These are phyloP conservation scores for Beauveria medogensis DNA, from an alignment of 2,329 filamentous ascomycete species.

Conservation along the genomic window DNA sequence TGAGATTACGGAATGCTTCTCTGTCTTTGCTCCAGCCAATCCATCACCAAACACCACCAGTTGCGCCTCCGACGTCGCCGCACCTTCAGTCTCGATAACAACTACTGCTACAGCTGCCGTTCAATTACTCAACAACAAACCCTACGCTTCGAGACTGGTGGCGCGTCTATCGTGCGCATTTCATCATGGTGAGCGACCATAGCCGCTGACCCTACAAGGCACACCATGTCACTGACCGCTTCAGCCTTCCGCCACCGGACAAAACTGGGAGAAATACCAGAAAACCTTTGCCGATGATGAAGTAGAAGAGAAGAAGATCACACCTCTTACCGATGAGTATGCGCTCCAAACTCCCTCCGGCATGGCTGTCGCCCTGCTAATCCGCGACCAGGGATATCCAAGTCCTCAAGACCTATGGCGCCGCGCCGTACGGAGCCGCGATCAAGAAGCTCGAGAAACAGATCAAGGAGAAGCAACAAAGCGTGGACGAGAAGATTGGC, in stretches of 20 bases:
- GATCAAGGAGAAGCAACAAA: conserved; percentile 98
- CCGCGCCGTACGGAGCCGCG: conserved; percentile 85
- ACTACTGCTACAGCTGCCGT: background rate
- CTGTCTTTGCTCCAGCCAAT: conserved; percentile 24
- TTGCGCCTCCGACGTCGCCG: conserved; percentile 6
- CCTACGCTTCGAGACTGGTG: conserved; percentile 9
- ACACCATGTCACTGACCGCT: conserved; percentile 18
- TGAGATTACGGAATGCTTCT: conserved; percentile 33
- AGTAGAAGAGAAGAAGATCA: conserved; percentile 99
- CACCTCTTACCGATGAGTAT: conserved; percentile 91
- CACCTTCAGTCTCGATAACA: background rate
- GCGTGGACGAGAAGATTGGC: conserved; percentile 97
- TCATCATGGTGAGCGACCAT: conserved; percentile 33
- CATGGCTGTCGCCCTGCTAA: background rate
- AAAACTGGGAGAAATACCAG: conserved; percentile 97
- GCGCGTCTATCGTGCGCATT: conserved; percentile 22
- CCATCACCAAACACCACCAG: conserved; percentile 19
- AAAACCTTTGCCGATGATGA: conserved; percentile 97
- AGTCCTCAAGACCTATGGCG: conserved; percentile 97
- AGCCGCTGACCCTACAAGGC: conserved; percentile 10
- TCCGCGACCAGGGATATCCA: conserved; percentile 73
- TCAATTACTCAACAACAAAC: background rate
- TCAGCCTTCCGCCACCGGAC: conserved; percentile 90
- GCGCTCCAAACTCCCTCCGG: conserved; percentile 24
- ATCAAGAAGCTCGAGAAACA: conserved; percentile 98